phyloP scores from a whole-genome alignment of 2,329 filamentous ascomycete species.

The Arthrobotrys pseudoclavata region DNA sequence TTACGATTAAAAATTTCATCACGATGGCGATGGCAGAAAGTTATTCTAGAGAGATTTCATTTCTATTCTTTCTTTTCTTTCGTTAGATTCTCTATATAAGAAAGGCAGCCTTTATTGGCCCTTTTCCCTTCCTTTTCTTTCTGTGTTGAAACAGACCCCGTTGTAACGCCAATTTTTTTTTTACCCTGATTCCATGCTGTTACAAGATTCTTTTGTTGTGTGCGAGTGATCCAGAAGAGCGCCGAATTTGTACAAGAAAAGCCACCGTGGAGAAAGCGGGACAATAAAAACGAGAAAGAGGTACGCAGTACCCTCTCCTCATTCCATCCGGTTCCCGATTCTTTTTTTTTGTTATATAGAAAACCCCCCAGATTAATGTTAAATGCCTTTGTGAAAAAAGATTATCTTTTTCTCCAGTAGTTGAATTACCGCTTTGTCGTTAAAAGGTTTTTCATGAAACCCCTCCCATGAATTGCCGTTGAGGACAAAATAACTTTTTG shows the following conservation, averaged over 20 bases:
- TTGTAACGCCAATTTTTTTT: slow-evolving; percentile 15
- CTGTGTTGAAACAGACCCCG: slow-evolving; percentile 59
- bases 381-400: slow-evolving; percentile 31
- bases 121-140: slow-evolving; percentile 23
- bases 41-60: slow-evolving; percentile 56
- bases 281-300: slow-evolving; percentile 4
- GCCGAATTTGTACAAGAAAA: slow-evolving; percentile 57
- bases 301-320: slow-evolving; percentile 11
- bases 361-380: slow-evolving; percentile 56
- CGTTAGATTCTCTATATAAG: slow-evolving; percentile 59
- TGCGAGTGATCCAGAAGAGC: slow-evolving; percentile 8
- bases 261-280: slow-evolving; percentile 12
- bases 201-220: neutral
- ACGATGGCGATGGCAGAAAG: neutral
- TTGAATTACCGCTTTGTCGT: slow-evolving; percentile 56
- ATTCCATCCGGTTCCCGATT: neutral
- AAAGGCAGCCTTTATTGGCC: slow-evolving; percentile 22
- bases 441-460: slow-evolving; percentile 49
- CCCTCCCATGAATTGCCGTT: slow-evolving; percentile 57
- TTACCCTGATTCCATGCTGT: neutral
- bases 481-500: slow-evolving; percentile 57
- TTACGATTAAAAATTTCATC: too few relatives aligned
- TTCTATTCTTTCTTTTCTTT: slow-evolving; percentile 21
- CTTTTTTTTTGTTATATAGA: slow-evolving; percentile 46
- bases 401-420: slow-evolving; percentile 25